Evolutionary conservation across 345 rosid genomes (phyloP), one percentile per base, ranked within the genome.

Genomic region (Capsella bursapastoris): DNA sequence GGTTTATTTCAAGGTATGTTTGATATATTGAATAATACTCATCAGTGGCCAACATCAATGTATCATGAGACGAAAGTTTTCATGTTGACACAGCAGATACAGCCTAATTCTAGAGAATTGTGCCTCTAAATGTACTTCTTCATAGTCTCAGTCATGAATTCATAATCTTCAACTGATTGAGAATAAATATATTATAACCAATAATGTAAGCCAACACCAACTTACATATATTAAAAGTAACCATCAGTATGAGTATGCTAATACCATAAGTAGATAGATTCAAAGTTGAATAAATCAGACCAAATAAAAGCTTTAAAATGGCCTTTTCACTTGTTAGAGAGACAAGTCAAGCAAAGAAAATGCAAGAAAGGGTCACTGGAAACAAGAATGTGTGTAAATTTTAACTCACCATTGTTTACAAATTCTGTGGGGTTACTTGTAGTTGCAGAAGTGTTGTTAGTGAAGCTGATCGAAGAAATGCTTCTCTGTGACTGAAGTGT

Each of bases 351-450:
- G 56, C 5, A 32, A 31, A 31, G 6, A 48, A 13, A 57, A 15
- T 7, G 8, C 1, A 5, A 31, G 34, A 69, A 57, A 44, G 11
- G 50, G 40, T 29, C 44, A 61, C 5, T 60, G 4, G 14, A 49
- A 37, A 72, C 53, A 72, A 5, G 1, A 40, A 28, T 28, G 53
- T 29, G 35, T 48, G 59, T 11, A 35, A n/a, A 53, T 3, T 40
- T 49, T 47, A 71, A 76, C 96, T 84, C 82, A 75, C 97, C 97
- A 12, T 76, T 82, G 78, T 93, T 93, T 57, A 84, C 86, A 79
- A 87, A 90, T 79, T 93, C 94, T 11, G 85, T 14, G 37, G 86
- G 82, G 72, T 81, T 78, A 84, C 85, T 88, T 8, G 87, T 66
- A 82, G 84, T 80, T 25, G 84, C 83, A 52, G 83, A 44, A 73